phyloP scores from a whole-genome alignment of 1,139 yeast genomes.

The Yamadazyma dushanensis region DNA sequence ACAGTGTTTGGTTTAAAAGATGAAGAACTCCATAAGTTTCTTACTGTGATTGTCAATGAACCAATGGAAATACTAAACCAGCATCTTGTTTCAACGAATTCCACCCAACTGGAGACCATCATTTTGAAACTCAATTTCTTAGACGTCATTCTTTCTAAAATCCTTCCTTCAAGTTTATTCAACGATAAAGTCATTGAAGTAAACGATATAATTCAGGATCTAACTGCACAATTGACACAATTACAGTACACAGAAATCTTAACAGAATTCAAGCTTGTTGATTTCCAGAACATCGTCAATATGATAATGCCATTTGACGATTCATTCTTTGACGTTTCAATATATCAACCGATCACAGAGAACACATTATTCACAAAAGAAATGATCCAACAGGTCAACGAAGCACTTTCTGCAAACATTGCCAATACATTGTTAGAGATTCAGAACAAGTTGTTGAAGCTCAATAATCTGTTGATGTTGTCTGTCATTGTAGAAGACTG shows the following conservation, averaged over 20 bases:
- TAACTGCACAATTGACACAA: conserved; percentile 37
- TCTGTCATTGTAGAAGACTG: conserved; percentile 53
- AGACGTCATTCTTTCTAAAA: conserved; percentile 57
- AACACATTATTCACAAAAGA: conserved; percentile 56
- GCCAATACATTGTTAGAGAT: conserved; percentile 65
- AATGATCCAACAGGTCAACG: conserved; percentile 41
- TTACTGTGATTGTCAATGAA: conserved; percentile 42
- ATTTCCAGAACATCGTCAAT: conserved; percentile 61
- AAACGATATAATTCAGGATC: conserved; percentile 30
- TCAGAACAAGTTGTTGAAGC: conserved; percentile 54
- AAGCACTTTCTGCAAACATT: conserved; percentile 46
- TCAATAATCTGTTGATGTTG: conserved; percentile 64
- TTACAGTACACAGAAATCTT: conserved; percentile 47
- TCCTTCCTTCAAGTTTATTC: conserved; percentile 46
- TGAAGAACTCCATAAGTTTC: conserved; percentile 32
- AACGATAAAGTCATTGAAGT: conserved; percentile 42
- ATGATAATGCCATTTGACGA: conserved; percentile 66
- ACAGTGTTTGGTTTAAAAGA: conserved; percentile 40
- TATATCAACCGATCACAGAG: conserved; percentile 65
- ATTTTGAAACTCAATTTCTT: conserved; percentile 58
- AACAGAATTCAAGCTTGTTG: conserved; percentile 49
- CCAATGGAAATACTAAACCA: conserved; percentile 47
- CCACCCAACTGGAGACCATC: conserved; percentile 32
- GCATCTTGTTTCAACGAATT: conserved; percentile 31
- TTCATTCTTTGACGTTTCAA: conserved; percentile 51